A percentile compares a stretch with the other conserved stretches of the same genome.
phyloP scores from a whole-genome alignment of 1,284 basidiomycete species.

The Puccinia coronata region DNA sequence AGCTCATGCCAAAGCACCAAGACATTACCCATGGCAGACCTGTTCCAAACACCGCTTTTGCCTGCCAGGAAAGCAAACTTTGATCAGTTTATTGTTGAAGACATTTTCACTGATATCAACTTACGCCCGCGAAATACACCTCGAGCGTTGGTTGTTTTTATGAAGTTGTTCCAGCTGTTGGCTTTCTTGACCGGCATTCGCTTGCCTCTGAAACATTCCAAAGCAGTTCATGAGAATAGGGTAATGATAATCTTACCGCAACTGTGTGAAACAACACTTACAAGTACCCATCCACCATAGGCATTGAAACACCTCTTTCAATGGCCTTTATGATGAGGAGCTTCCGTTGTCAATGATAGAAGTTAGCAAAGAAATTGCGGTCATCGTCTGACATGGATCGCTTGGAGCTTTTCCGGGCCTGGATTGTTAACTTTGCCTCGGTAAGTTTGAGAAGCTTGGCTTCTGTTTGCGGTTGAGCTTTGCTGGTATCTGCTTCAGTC shows the following conservation, averaged over 20 bases:
- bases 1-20: too few relatives aligned
- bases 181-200: not conserved
- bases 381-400: not conserved
- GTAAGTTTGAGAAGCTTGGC: not conserved
- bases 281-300: not conserved
- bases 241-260: not conserved
- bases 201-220: not conserved
- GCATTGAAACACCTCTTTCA: not conserved
- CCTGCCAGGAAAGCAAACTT: too few relatives aligned
- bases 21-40: too few relatives aligned
- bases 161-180: not conserved
- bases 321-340: not conserved
- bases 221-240: not conserved
- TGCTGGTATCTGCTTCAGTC: too few relatives aligned
- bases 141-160: not conserved
- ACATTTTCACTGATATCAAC: not conserved
- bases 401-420: not conserved
- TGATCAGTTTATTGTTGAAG: not conserved
- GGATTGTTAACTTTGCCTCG: too few relatives aligned
- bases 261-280: not conserved
- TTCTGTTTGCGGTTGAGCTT: too few relatives aligned
- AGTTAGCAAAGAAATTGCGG: not conserved
- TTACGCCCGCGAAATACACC: not conserved
- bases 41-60: too few relatives aligned
- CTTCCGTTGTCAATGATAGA: not conserved